A percentile compares a stretch with the other conserved stretches of the same genome.
phyloP scores from a whole-genome alignment of 2,329 filamentous ascomycete genomes.

The Fusarium nematophilum region DNA sequence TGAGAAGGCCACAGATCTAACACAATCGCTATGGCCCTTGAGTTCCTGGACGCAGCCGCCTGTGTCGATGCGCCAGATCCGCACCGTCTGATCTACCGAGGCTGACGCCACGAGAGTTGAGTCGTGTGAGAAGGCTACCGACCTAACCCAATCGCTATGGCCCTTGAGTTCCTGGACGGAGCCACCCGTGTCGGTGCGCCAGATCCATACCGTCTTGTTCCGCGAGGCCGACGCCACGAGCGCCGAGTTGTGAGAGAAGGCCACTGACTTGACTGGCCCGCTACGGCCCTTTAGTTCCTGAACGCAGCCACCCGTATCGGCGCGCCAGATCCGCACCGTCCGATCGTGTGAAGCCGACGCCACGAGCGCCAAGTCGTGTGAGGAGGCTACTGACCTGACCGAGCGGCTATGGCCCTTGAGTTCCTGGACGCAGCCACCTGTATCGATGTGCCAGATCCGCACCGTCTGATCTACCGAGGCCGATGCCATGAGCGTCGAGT shows the following conservation, averaged over 20 bases:
- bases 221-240: no score
- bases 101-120: not conserved
- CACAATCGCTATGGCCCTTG: not conserved
- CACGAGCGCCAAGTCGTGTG: not conserved
- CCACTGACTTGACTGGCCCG: not conserved
- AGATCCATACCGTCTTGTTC: no score
- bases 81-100: not conserved
- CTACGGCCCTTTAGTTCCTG: not conserved
- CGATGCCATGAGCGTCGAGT: not conserved
- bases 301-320: not conserved
- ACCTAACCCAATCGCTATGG: no score
- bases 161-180: no score
- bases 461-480: not conserved
- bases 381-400: not conserved
- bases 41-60: constrained; percentile 1
- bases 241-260: not conserved
- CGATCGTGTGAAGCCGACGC: not conserved
- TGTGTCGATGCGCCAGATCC: not conserved
- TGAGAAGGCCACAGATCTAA: not conserved
- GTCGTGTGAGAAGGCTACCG: not conserved
- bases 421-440: no score
- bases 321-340: not conserved
- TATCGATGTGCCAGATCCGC: not conserved
- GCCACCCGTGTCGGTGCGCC: no score
- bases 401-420: no score